Percentiles rank a stretch among this genome's conserved stretches.
Conservation (phyloP, 2,329 filamentous ascomycete genomes). For the Xylariales sp. region DNA sequence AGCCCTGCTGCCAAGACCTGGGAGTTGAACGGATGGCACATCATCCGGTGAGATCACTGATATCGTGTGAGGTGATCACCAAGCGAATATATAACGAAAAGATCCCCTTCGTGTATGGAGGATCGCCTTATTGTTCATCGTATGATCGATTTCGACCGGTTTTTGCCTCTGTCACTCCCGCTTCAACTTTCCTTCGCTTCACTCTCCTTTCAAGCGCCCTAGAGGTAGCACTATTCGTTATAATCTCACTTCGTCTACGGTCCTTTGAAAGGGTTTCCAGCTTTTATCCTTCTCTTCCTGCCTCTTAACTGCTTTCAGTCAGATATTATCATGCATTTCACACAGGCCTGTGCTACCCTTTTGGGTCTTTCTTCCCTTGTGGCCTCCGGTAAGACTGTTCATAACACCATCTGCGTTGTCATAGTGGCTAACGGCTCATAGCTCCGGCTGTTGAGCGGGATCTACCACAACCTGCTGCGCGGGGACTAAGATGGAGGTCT, state of each 20-base stretch:
- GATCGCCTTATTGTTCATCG: conserved; percentile 6
- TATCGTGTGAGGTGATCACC: background rate
- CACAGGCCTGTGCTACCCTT: conserved; percentile 15
- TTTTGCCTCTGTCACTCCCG: conserved; percentile 2
- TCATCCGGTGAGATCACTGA: conserved; percentile 8
- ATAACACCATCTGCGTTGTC: background rate
- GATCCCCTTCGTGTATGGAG: background rate
- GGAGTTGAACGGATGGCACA: conserved; percentile 5
- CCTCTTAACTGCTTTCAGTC: conserved; percentile 17
- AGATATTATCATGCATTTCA: conserved; percentile 17
- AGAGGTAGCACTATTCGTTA: conserved; percentile 15
- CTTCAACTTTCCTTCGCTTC: conserved; percentile 3
- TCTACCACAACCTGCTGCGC: conserved; percentile 11
- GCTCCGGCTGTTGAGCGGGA: conserved; percentile 19
- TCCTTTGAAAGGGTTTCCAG: conserved; percentile 23
- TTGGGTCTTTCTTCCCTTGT: conserved; percentile 18
- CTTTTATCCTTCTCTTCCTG: conserved; percentile 18
- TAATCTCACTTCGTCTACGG: too few species aligned
- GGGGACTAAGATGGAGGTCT: conserved; percentile 20
- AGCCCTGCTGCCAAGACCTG: background rate
- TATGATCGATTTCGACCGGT: too few species aligned
- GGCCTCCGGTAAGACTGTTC: conserved; percentile 16
- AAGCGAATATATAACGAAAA: conserved; percentile 7
- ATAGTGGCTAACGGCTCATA: conserved; percentile 14
- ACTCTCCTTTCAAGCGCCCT: conserved; percentile 7